These are phyloP conservation scores for Beauveria australis DNA, from an alignment of 2,329 filamentous ascomycete species.

Conservation along the genomic window DNA sequence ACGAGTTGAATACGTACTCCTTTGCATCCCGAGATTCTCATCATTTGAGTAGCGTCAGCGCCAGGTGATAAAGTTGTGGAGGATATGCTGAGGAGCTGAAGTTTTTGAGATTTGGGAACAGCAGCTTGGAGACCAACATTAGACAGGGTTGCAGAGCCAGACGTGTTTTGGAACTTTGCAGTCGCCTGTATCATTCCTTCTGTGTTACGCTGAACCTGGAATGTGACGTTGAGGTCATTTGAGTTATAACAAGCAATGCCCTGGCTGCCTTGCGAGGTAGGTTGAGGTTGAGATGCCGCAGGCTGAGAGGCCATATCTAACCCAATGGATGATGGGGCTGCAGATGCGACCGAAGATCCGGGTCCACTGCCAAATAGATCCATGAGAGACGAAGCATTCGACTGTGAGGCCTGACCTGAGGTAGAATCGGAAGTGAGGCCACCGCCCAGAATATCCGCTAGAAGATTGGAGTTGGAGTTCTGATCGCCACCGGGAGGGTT, in stretches of 20 bases:
- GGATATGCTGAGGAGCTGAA: constrained; percentile 87
- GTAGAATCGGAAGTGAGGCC: constrained; percentile 39
- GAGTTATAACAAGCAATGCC: constrained; percentile 73
- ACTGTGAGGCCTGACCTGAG: constrained; percentile 37
- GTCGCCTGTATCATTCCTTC: constrained; percentile 73
- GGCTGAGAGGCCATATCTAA: constrained; percentile 41
- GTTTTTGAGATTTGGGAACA: constrained; percentile 90
- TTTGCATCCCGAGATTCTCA: constrained; percentile 77
- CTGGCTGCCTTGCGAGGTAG: constrained; percentile 29
- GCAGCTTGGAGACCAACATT: constrained; percentile 84
- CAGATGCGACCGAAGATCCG: constrained; percentile 26
- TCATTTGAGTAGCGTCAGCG: constrained; percentile 78
- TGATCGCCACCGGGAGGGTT: constrained; percentile 40
- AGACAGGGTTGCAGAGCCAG: constrained; percentile 55
- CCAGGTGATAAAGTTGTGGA: constrained; percentile 67
- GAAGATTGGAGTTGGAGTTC: constrained; percentile 71
- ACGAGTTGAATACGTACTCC: constrained; percentile 60
- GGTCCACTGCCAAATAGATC: constrained; percentile 63
- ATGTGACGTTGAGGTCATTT: constrained; percentile 72
- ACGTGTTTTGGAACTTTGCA: constrained; percentile 75
- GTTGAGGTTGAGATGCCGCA: constrained; percentile 40
- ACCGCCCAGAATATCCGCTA: constrained; percentile 85
- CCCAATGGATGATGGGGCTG: constrained; percentile 31
- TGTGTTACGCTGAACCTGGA: constrained; percentile 76
- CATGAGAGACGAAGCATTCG: constrained; percentile 70